Evolutionary conservation across 768 basidiomycete species (phyloP), one percentile per base, ranked within the genome.

Genomic region (Podaxis sp.): DNA sequence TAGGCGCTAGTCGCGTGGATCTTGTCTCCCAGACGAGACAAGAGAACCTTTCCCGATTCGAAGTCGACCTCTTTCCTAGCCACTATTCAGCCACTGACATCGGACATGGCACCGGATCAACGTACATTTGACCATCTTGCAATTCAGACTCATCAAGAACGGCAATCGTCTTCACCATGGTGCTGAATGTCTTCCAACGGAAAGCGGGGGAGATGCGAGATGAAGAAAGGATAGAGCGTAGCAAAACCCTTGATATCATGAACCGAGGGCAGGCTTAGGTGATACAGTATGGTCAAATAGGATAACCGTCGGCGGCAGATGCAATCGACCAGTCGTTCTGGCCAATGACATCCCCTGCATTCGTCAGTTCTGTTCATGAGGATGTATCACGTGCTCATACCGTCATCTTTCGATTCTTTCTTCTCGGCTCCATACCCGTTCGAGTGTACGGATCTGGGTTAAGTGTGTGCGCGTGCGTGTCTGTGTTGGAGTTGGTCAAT

Each of bases 61-160:
- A 95, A 95, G 5, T 80, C 78, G 40, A 95, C 89, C 70, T 94
- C 85, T 74, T 94, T 95, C 90, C 91, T 93, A 70, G 49, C 24
- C 26, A 5, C 49, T 13, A 11, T 10, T 50, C 22, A 50, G 22
- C 33, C 22, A 50, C 26, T n/a, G 26, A 12, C 24, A 50, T 13
- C 26, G 3, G 26, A 26, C 6, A 26, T 6, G 49, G 24, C 12
- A 24, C 22, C 49, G 8, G 49, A 24, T 26, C 7, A 5, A 58
- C 66, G 44, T 70, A 86, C 87, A 89, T 87, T 71, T 88, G 82
- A 36, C 89, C 89, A 78, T 90, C 85, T 66, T 82, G 71, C 60
- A 90, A 76, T 63, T 87, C 84, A 41, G 78, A 72, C 57, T 81
- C 82, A 56, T 84, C 78, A 52, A 88, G 80, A 44, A 89, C 87